Percentiles rank a stretch among this genome's conserved stretches.
Evolutionary conservation across 768 basidiomycete genomes (phyloP).

Genomic region (Porphyrellus cyaneotinctus): DNA sequence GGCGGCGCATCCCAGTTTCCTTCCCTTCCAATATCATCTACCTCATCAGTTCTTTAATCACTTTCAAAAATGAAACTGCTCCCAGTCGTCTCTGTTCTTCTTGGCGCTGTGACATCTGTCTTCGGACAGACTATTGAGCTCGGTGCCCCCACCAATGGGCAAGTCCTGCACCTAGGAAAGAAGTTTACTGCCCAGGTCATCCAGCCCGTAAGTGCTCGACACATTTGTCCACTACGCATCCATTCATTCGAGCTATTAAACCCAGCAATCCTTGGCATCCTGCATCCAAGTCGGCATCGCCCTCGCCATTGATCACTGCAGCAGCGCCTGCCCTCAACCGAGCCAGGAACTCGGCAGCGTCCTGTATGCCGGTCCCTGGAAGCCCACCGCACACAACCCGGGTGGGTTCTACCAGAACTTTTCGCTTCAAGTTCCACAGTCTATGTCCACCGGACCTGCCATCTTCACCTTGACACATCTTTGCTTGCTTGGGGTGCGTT

Average conservation of each 20-base stretch:
- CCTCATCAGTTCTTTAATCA: background rate
- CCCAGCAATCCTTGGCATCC: conserved; percentile 16
- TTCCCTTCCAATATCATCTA: background rate
- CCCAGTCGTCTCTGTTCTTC: background rate
- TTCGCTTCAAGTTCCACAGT: conserved; percentile 12
- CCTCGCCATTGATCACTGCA: conserved; percentile 21
- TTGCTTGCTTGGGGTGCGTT: conserved; percentile 28
- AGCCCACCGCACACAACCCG: conserved; percentile 13
- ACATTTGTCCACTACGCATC: background rate
- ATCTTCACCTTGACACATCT: conserved; percentile 30
- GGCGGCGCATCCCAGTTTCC: background rate
- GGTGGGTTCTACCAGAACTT: conserved; percentile 31
- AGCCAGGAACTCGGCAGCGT: conserved; percentile 19
- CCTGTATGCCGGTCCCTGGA: conserved; percentile 30
- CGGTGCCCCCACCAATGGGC: conserved; percentile 20
- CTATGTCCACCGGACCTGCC: conserved; percentile 17
- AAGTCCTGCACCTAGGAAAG: conserved; percentile 14
- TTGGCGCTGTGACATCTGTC: conserved; percentile 4
- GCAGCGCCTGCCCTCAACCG: conserved; percentile 24
- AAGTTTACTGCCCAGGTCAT: conserved; percentile 19
- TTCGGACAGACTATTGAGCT: conserved; percentile 29
- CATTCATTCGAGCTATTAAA: background rate
- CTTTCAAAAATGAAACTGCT: conserved; percentile 16
- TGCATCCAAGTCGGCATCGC: conserved; percentile 32
- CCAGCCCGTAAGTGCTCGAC: conserved; percentile 17